A percentile compares a stretch with the other conserved stretches of the same genome.
Conservation (phyloP, 202 grass and related monocot species). For the Eragrostis tef region DNA sequence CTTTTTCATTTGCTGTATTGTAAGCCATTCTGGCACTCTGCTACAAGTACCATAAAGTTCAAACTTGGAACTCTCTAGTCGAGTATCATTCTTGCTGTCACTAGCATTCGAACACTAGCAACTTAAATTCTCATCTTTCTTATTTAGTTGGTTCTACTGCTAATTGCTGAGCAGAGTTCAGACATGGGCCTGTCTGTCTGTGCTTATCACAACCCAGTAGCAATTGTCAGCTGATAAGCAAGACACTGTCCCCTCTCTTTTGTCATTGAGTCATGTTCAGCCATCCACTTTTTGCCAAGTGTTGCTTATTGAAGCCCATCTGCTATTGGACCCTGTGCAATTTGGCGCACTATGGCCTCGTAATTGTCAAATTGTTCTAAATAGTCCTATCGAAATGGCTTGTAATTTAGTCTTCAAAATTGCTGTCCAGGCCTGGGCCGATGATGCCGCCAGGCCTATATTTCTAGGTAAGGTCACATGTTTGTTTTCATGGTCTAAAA, state of each 20-base stretch:
- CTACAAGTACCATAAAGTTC: not conserved
- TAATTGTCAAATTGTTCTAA: not conserved
- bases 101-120: not conserved
- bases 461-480: too few species aligned
- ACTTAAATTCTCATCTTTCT: not conserved
- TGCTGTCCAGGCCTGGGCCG: not conserved
- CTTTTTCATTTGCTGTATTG: not conserved
- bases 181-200: not conserved
- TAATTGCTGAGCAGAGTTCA: constrained; percentile 7
- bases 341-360: not conserved
- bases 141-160: constrained; percentile 6
- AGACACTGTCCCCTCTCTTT: not conserved
- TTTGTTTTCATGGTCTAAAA: not conserved
- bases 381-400: not conserved
- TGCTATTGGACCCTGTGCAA: not conserved
- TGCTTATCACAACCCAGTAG: not conserved
- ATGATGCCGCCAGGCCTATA: not conserved
- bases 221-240: not conserved
- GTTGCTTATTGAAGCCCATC: not conserved
- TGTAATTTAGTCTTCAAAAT: not conserved
- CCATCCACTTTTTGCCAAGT: not conserved
- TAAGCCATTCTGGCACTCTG: not conserved
- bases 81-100: not conserved
- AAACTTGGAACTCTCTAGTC: not conserved
- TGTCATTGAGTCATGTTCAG: not conserved